Conservation (phyloP, 441 rosid species). For the Jatropha multifida region DNA sequence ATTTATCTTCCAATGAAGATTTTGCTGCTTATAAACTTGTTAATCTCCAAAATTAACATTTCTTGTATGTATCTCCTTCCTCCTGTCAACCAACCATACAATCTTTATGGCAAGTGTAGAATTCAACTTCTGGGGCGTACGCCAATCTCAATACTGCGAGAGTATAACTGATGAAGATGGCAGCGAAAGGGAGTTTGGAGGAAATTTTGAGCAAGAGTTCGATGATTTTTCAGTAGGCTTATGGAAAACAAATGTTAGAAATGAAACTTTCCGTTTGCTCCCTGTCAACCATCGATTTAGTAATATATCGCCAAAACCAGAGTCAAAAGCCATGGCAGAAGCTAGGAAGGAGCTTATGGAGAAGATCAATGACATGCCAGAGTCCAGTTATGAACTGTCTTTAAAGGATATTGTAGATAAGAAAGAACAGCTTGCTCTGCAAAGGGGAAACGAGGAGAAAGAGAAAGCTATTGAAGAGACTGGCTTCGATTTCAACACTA, state of each 20-base stretch:
- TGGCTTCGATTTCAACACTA: conserved; percentile 4
- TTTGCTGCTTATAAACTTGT: neutral
- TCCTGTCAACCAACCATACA: neutral
- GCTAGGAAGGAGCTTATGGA: conserved; percentile 55
- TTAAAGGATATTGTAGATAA: conserved; percentile 52
- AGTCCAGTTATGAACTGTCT: conserved; percentile 51
- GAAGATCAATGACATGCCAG: conserved; percentile 45
- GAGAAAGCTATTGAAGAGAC: conserved; percentile 10
- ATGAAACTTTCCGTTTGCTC: conserved; percentile 37
- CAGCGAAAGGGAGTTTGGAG: conserved; percentile 14
- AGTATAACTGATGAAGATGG: neutral
- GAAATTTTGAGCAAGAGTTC: conserved; percentile 14
- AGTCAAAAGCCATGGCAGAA: conserved; percentile 31
- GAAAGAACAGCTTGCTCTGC: neutral
- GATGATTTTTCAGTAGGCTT: conserved; percentile 15
- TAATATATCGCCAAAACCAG: conserved; percentile 19
- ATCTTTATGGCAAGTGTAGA: too few relatives aligned
- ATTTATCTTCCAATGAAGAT: neutral
- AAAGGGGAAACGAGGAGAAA: neutral
- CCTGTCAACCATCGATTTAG: conserved; percentile 23
- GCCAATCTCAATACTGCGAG: too few relatives aligned
- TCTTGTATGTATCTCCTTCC: neutral
- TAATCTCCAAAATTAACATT: neutral
- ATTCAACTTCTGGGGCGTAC: too few relatives aligned
- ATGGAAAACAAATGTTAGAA: conserved; percentile 13